Evolutionary conservation across 441 rosid genomes (phyloP), one percentile per base, ranked within the genome.

Genomic region (Metrosideros polymorpha): DNA sequence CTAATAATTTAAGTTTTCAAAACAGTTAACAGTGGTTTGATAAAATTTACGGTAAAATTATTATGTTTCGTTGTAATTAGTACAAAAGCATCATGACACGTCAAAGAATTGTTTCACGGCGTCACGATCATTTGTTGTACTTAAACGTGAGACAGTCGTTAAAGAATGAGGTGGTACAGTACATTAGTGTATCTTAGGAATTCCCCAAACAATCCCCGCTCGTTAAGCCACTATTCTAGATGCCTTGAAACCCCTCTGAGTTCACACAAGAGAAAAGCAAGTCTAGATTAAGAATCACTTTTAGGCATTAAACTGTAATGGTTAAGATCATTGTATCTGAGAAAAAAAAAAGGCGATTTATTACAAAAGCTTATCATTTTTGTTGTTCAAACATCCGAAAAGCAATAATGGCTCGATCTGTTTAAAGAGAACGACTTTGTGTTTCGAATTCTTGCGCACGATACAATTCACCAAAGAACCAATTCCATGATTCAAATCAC

Each of bases 291-390:
- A 71, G 17, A 39, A 25, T 25, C 47, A 24, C n/a, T 71, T 22
- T 39, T 71, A 19, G n/a, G 79, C 79, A 71, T 24, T 66, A 29
- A 29, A 50, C 29, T 43, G 13, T 71, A 59, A 25, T 45, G 87
- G 90, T 83, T 89, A 86, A 90, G 88, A 82, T 54, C 88, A 89
- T 84, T 87, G 89, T 35, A 86, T 59, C 88, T 82, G n/a, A n/a
- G 17, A 29, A 39, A 39, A 71, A n/a, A 15, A 22, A 24, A 39
- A 71, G 77, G 82, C 49, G 42, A 83, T 30, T 79, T 45, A 32
- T n/a, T 42, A 0, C 9, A 18, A 32, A 9, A 32, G n/a, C n/a
- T 71, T 39, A 22, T 71, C 79, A 71, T 22, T 10, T 3, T 39
- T 71, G 79, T 42, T 12, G 47, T 66, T 24, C 45, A 66, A 35